Conservation (phyloP, 495 filamentous ascomycete genomes). For the Penicillium steckii region DNA sequence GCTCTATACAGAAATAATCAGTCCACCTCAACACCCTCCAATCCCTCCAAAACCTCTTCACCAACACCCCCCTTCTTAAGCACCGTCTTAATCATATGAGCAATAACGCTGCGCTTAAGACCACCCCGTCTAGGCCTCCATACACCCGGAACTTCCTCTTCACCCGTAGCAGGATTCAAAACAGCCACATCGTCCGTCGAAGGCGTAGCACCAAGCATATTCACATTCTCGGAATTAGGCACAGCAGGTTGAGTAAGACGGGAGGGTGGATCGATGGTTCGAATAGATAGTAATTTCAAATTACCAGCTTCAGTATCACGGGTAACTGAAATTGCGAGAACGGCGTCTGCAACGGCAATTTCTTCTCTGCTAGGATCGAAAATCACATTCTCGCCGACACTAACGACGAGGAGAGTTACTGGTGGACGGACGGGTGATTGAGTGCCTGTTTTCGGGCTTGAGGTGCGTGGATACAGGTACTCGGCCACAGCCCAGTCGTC, state of each 20-base stretch:
- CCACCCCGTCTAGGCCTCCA: constrained; percentile 80
- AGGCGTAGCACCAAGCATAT: constrained; percentile 50
- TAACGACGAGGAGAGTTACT: constrained; percentile 84
- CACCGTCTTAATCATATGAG: constrained; percentile 64
- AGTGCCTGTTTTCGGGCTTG: constrained; percentile 4
- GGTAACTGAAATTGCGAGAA: constrained; percentile 74
- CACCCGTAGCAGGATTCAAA: constrained; percentile 37
- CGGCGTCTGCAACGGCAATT: constrained; percentile 84
- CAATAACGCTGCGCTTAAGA: constrained; percentile 64
- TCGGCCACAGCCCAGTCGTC: constrained; percentile 91
- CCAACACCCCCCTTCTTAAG: constrained; percentile 72
- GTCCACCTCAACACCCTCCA: constrained; percentile 56
- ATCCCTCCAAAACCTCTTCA: constrained; percentile 76
- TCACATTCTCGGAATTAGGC: constrained; percentile 65
- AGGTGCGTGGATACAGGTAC: constrained; percentile 66
- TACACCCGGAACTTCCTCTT: constrained; percentile 62
- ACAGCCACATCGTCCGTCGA: constrained; percentile 23
- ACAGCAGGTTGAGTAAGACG: constrained; percentile 68
- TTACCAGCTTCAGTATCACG: constrained; percentile 28
- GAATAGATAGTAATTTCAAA: constrained; percentile 58
- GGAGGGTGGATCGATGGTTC: constrained; percentile 68
- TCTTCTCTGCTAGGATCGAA: constrained; percentile 92
- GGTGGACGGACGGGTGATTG: constrained; percentile 59
- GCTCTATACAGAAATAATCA: not conserved
- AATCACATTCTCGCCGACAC: constrained; percentile 82